Evolutionary conservation across 129 eudicot genomes (phyloP), one percentile per base, ranked within the genome.

Genomic region (Oenanthe sinensis): DNA sequence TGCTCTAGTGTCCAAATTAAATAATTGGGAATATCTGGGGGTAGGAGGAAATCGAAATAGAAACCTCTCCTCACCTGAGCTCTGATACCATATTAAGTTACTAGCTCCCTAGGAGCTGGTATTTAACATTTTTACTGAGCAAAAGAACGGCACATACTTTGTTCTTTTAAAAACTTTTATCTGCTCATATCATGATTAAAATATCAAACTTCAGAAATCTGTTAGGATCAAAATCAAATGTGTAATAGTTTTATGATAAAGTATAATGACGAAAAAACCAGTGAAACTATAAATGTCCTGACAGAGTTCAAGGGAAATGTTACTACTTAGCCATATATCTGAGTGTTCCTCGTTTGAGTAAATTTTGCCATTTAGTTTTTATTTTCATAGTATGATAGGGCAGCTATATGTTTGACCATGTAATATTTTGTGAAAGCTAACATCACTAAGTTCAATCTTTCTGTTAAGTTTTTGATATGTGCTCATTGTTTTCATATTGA

Each of bases 401-500:
- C 36, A 33, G 36, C 36, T 33, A 33, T 33, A 33, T 1, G 36
- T 1, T 0, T 33, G 36, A 33, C 36, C 42, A 39, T 39, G 5
- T 3, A 39, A 33, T 62, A 22, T 43, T 1, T 24, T 16, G 42
- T 63, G 40, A 28, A 28, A 36, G 45, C 3, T 24, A 14, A 20
- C 47, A 3, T 78, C 65, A 33, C 20, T 10, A 55, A 76, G 14
- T 24, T 20, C 4, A 40, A 75, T 44, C n/a, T 75, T 60, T 7
- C 54, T 58, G 47, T 40, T 8, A 74, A 69, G 22, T 69, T 20
- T 74, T 5, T 71, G 42, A 36, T 36, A 22, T 42, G 50, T 70
- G 40, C 47, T 37, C 58, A 71, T 78, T 73, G 75, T 28, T 37
- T 40, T 40, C 48, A 54, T 26, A 54, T 43, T 81, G 16, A 80